phyloP scores from a whole-genome alignment of 2,329 filamentous ascomycete species.

The Xylariaceae sp. region DNA sequence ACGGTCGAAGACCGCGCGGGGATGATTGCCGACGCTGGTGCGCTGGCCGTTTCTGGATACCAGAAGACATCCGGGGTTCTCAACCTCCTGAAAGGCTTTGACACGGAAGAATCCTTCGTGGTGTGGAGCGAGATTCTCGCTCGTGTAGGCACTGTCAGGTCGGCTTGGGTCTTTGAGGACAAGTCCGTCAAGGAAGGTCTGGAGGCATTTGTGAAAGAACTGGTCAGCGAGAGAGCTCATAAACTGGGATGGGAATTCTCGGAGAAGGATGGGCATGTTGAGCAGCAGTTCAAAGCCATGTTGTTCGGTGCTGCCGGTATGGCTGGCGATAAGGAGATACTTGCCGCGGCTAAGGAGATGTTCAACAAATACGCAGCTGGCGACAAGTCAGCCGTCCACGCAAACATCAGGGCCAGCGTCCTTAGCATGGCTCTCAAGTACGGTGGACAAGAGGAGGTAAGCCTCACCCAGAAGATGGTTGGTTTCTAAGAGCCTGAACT shows the following conservation, averaged over 20 bases:
- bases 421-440: slow-evolving; percentile 79
- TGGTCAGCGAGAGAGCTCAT: slow-evolving; percentile 74
- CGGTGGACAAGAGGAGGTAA: slow-evolving; percentile 74
- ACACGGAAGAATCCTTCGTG: slow-evolving; percentile 78
- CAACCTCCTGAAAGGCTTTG: slow-evolving; percentile 78
- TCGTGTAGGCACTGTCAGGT: slow-evolving; percentile 69
- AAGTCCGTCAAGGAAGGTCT: slow-evolving; percentile 64
- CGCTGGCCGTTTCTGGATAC: slow-evolving; percentile 82
- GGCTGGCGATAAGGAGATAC: slow-evolving; percentile 69
- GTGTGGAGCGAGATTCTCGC: slow-evolving; percentile 91
- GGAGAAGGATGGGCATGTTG: slow-evolving; percentile 76
- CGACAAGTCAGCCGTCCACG: slow-evolving; percentile 75
- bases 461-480: slow-evolving; percentile 12
- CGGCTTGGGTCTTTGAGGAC: slow-evolving; percentile 85
- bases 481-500: no score
- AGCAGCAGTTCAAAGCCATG: slow-evolving; percentile 90
- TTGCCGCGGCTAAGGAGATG: slow-evolving; percentile 80
- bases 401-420: slow-evolving; percentile 81
- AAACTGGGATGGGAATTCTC: slow-evolving; percentile 83
- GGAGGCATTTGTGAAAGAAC: slow-evolving; percentile 72
- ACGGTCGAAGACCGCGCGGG: slow-evolving; percentile 87
- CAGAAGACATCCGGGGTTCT: slow-evolving; percentile 88
- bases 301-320: slow-evolving; percentile 80
- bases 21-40: slow-evolving; percentile 90
- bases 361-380: slow-evolving; percentile 77